Evolutionary conservation across 176 grass and related monocot species (phyloP).

Genomic region (Oropetium thomaeum): DNA sequence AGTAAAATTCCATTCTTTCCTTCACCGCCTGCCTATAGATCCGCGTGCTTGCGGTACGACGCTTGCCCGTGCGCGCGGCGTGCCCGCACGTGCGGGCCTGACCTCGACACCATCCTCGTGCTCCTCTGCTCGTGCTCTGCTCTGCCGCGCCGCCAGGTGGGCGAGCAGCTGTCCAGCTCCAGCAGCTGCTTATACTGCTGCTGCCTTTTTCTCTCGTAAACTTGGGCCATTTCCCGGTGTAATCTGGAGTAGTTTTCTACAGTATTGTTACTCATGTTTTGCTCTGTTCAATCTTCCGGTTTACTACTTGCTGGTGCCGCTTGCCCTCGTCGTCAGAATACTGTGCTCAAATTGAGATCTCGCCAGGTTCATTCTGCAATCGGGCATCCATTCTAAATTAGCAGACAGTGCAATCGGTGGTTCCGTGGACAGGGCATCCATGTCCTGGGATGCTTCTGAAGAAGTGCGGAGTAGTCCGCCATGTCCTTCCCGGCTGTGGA

Average conservation of each 20-base stretch:
- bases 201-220: not conserved
- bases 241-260: not conserved
- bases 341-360: not conserved
- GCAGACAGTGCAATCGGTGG: not conserved
- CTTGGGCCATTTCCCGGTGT: not conserved
- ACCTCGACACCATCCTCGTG: not conserved
- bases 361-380: not conserved
- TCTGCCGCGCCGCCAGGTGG: constrained; percentile 8
- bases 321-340: not conserved
- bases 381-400: not conserved
- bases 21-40: not conserved
- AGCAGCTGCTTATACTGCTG: not conserved
- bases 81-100: constrained; percentile 12
- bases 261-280: not conserved
- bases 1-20: not conserved
- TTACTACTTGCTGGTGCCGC: not conserved
- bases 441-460: not conserved
- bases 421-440: not conserved
- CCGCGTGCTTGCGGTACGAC: not conserved
- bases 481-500: not conserved
- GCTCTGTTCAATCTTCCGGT: no score
- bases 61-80: not conserved
- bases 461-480: not conserved
- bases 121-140: not conserved
- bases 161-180: not conserved